Evolutionary conservation across 108 stramenopile genomes (phyloP).

Genomic region (Fragilariopsis cylindrus): DNA sequence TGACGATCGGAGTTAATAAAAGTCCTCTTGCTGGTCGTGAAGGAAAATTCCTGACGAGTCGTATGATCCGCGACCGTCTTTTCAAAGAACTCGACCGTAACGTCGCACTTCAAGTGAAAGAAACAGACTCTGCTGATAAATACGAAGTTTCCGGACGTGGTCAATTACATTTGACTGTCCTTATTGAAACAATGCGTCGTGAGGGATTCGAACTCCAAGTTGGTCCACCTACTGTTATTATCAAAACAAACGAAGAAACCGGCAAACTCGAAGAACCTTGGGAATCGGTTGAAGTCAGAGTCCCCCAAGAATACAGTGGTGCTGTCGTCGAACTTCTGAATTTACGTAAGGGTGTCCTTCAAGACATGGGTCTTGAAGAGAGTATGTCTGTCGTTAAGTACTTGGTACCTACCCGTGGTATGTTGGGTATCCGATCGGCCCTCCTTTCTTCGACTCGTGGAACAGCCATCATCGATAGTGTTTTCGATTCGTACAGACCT

Average conservation of each 20-base stretch:
- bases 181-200: constrained; percentile 99
- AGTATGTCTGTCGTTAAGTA: constrained; percentile 88
- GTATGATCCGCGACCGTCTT: constrained; percentile 97
- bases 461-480: constrained; percentile 94
- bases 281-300: constrained; percentile 93
- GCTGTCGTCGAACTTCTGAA: constrained; percentile 93
- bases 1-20: constrained; percentile 99
- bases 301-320: constrained; percentile 93
- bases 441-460: constrained; percentile 93
- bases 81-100: constrained; percentile 96
- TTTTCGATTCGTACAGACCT: constrained; percentile 93
- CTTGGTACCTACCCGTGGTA: constrained; percentile 97
- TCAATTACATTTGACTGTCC: constrained; percentile 97
- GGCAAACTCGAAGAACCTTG: constrained; percentile 94
- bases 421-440: constrained; percentile 94
- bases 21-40: constrained; percentile 97
- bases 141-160: constrained; percentile 98
- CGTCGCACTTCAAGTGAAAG: constrained; percentile 91
- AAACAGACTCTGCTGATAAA: constrained; percentile 93
- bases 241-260: constrained; percentile 85
- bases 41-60: constrained; percentile 94
- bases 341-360: constrained; percentile 92
- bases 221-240: constrained; percentile 97
- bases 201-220: constrained; percentile 99
- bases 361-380: constrained; percentile 92